Base-by-base conservation (phyloP, 192 early-diverging fungal species). In the Obelidium mucronatum region DNA sequence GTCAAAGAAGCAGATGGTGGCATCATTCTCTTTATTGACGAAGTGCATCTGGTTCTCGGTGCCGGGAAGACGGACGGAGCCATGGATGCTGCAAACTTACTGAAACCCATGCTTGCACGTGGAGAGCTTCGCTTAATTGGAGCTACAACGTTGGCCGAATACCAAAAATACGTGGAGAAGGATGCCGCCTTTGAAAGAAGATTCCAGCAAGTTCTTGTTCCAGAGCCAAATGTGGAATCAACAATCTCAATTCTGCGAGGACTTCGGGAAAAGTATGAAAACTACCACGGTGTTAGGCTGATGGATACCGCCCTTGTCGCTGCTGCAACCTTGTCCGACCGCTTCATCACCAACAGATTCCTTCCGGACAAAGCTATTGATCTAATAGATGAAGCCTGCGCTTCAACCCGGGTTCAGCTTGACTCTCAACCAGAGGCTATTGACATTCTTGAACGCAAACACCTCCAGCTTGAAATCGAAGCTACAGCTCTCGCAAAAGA, bases 71-170 rank as follows among this genome's bases (percentile, higher is more conserved):
- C 88, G 22, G 92, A 96, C 40, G 98, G 97, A 11, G 85, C 92
- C 40, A 94, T 98, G 92, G 97, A 99, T 77, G 96, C 95, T 0
- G 97, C 98, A 51, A 99, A 99, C 79, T 73, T 99, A 63, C 84
- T 99, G 55, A 99, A 98, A 81, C 98, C 98, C 8, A 97, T 98
- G 96, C 88, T 99, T 8, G 97, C 98, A 2, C 92, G 98, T 70
- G 98, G 98, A 34, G 96, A 97, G 74, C 89, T 99, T 36, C 90
- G 95, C 4, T 90, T 95, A 59, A 97, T 98, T 81, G 98, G 98
- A 58, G 97, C 97, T 0, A 99, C 98, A 22, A 99, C 98, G 2
- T 82, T 98, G 19, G 89, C 87, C 65, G 98, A 99, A 86, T 99
- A 98, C 84, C 93, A 94, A 68, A 92, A 96, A 78, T 89, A 96